Conservation (phyloP, 2,329 filamentous ascomycete genomes). For the Parastagonospora avenae region DNA sequence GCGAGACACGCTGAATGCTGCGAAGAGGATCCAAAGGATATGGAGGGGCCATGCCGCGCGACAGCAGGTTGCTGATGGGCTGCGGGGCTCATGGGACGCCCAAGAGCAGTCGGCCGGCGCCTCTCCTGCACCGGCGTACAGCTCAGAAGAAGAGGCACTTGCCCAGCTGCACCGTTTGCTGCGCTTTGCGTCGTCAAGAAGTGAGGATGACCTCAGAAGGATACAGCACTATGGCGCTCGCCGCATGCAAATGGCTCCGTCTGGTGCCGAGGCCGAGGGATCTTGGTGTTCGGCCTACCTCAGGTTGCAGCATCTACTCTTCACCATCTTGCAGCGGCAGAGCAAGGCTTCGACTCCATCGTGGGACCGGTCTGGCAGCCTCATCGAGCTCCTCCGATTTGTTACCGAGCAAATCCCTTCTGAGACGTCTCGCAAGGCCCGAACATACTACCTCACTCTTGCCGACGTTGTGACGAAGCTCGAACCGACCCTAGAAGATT, state of each 20-base stretch:
- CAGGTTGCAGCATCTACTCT: conserved; percentile 47
- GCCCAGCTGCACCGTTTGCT: conserved; percentile 51
- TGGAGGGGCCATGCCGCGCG: conserved; percentile 81
- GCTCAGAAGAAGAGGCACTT: conserved; percentile 46
- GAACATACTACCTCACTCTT: conserved; percentile 40
- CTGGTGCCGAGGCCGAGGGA: conserved; percentile 25
- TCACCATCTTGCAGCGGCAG: conserved; percentile 39
- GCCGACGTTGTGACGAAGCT: conserved; percentile 28
- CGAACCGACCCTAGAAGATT: conserved; percentile 4
- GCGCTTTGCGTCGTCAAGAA: conserved; percentile 48
- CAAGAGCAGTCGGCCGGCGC: conserved; percentile 24
- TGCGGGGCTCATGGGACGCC: conserved; percentile 43
- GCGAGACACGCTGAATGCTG: conserved; percentile 75
- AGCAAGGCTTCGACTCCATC: conserved; percentile 11
- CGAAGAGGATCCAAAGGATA: conserved; percentile 73
- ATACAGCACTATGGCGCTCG: conserved; percentile 49
- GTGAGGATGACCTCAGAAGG: conserved; percentile 46
- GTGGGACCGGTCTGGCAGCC: conserved; percentile 15
- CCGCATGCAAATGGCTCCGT: conserved; percentile 40
- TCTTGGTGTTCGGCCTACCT: conserved; percentile 51
- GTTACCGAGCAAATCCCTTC: conserved; percentile 40
- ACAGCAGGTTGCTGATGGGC: conserved; percentile 61
- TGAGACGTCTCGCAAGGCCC: conserved; percentile 39
- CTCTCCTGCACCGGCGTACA: conserved; percentile 35
- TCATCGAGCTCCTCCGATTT: conserved; percentile 33